Conservation (phyloP, 2,329 filamentous ascomycete genomes). For the Trichophyton mentagrophytes region DNA sequence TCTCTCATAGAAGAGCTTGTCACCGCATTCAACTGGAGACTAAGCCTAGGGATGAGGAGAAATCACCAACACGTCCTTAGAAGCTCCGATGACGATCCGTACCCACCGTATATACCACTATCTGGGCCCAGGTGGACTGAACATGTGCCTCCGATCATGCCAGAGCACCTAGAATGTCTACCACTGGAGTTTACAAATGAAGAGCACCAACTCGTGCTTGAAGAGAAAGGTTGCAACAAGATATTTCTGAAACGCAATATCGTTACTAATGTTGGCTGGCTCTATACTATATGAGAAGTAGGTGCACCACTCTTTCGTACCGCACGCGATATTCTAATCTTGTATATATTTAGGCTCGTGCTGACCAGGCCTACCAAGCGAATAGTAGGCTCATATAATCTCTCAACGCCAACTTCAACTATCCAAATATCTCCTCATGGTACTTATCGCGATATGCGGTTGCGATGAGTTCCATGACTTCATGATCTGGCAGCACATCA, state of each 20-base stretch:
- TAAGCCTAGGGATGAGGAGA: conserved; percentile 17
- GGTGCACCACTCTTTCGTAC: no score
- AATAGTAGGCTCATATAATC: no score
- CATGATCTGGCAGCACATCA: conserved; percentile 19
- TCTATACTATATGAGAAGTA: conserved; percentile 15
- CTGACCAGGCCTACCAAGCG: no score
- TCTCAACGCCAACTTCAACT: no score
- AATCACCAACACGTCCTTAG: conserved; percentile 12
- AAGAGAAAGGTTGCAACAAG: conserved; percentile 12
- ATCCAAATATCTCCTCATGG: no score
- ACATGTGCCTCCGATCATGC: conserved; percentile 10
- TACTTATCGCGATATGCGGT: no score
- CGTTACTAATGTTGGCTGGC: conserved; percentile 14
- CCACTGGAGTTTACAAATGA: background rate
- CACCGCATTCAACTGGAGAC: conserved; percentile 19
- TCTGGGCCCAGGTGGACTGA: conserved; percentile 15
- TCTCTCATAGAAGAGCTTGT: conserved; percentile 18
- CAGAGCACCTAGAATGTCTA: background rate
- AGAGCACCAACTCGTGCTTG: conserved; percentile 13
- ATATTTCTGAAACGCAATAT: conserved; percentile 14
- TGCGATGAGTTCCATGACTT: no score
- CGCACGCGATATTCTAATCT: no score
- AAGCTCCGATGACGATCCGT: background rate
- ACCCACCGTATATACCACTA: conserved; percentile 12
- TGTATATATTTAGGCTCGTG: no score